Base-by-base conservation (phyloP, 305 asterid genomes). In the Ilex paraguariensis region DNA sequence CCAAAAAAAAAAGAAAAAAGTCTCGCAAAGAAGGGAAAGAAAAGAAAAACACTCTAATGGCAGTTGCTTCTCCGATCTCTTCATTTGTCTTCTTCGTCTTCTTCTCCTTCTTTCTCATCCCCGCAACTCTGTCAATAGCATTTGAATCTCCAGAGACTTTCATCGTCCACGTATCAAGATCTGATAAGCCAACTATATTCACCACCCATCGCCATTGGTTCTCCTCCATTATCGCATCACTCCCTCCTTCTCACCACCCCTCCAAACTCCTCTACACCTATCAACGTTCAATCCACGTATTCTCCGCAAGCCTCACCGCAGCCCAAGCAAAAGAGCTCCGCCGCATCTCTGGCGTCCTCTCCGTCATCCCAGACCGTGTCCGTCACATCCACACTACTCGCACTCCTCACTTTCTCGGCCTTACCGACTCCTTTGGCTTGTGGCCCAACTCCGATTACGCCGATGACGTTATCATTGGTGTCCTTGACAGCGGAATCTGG, bases 181-280 rank as follows among this genome's bases (percentile, higher is more conserved):
- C 86, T 12, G 75, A 77, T 2, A 91, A 86, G 74, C 96, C 98
- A 0, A 74, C 31, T 40, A 17, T 67, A 58, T 84, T 79, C 82
- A 63, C 95, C 71, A 55, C 95, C 50, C 97, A 85, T 69, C 82
- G 62, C 70, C 84, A 82, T 72, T 88, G 96, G 96, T 88, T 84
- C 75, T 51, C 86, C 67, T 75, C 79, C 75, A 84, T 85, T 71
- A n/a, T 84, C 79, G 66, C 65, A 56, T 82, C 96, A 57, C 77
- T 85, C 39, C 64, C 82, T 21, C 81, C 87, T 57, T 84, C 83
- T 71, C 72, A 31, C 69, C 87, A 72, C 63, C 79, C 83, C 0
- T 76, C 95, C 33, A 69, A 71, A 54, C 68, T 92, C 56, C 84
- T 92, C 50, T 89, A 92, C 78, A 70, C 93, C 36, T 92, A 92